Conservation (phyloP, 2,329 filamentous ascomycete species). For the Aspergillus ochraceus region DNA sequence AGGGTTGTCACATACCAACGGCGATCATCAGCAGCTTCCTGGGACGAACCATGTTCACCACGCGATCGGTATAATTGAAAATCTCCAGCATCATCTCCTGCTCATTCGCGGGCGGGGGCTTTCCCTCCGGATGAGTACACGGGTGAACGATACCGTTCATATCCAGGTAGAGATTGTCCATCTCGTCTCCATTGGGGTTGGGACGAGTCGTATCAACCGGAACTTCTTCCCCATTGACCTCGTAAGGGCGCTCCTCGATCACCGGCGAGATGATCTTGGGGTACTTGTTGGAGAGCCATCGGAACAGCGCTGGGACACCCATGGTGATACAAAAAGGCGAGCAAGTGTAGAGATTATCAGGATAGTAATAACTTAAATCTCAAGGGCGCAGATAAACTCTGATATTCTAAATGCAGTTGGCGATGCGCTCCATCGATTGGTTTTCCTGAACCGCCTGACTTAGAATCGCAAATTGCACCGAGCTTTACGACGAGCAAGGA, state of each 20-base stretch:
- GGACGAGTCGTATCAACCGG: slow-evolving; percentile 80
- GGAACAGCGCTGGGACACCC: slow-evolving; percentile 93
- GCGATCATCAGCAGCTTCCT: slow-evolving; percentile 97
- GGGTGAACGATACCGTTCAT: slow-evolving; percentile 99
- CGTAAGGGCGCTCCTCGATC: slow-evolving; percentile 77
- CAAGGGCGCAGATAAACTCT: not conserved
- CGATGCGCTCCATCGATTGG: not conserved
- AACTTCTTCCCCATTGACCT: slow-evolving; percentile 79
- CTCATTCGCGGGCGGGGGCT: slow-evolving; percentile 85
- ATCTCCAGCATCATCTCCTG: slow-evolving; percentile 99
- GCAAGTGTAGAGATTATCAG: not conserved
- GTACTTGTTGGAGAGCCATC: slow-evolving; percentile 96
- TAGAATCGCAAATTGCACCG: not conserved
- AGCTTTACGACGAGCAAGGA: not conserved
- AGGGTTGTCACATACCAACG: slow-evolving; percentile 61
- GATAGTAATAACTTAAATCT: not conserved
- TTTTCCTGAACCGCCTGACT: not conserved
- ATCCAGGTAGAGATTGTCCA: slow-evolving; percentile 96
- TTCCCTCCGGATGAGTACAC: slow-evolving; percentile 95
- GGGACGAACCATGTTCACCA: slow-evolving; percentile 97
- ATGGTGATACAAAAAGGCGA: slow-evolving; percentile 48
- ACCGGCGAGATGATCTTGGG: slow-evolving; percentile 95
- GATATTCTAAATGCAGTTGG: not conserved
- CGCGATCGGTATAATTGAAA: slow-evolving; percentile 97
- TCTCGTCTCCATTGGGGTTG: slow-evolving; percentile 96